Conservation (phyloP, 345 rosid genomes). For the Hypericum androsaemum region DNA sequence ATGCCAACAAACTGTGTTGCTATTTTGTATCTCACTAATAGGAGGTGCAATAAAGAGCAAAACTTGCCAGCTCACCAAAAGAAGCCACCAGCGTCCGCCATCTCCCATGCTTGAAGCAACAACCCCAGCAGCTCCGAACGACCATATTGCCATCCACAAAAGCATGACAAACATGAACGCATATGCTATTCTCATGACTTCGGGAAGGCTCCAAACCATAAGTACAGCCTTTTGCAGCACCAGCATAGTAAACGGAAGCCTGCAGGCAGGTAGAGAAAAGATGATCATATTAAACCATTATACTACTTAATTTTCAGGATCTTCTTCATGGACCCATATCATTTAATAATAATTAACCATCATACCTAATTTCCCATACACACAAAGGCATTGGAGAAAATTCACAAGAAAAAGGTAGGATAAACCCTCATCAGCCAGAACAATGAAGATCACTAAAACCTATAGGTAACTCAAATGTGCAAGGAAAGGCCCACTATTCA, state of each 20-base stretch:
- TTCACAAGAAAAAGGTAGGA: no score
- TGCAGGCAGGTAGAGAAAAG: constrained; percentile 25
- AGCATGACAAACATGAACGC: constrained; percentile 69
- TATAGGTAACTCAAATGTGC: no score
- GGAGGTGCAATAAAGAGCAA: constrained; percentile 29
- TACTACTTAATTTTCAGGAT: no score
- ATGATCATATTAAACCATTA: constrained; percentile 8
- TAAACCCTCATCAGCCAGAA: no score
- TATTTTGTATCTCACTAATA: constrained; percentile 15
- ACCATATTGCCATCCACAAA: constrained; percentile 87
- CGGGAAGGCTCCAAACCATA: constrained; percentile 89
- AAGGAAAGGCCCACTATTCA: no score
- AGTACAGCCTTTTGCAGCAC: constrained; percentile 79
- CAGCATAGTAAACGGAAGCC: constrained; percentile 86
- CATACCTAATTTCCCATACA: no score
- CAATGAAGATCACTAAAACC: no score
- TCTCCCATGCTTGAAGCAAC: constrained; percentile 70
- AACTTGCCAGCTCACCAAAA: constrained; percentile 99
- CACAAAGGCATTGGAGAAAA: no score
- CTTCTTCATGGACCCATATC: no score
- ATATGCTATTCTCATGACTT: constrained; percentile 66
- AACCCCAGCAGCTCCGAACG: constrained; percentile 87
- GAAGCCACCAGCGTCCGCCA: constrained; percentile 85
- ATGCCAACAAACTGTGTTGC: constrained; percentile 13
- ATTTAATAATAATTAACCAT: no score